phyloP scores from a whole-genome alignment of 75 land plant genomes.

The Selaginella tamariscina region DNA sequence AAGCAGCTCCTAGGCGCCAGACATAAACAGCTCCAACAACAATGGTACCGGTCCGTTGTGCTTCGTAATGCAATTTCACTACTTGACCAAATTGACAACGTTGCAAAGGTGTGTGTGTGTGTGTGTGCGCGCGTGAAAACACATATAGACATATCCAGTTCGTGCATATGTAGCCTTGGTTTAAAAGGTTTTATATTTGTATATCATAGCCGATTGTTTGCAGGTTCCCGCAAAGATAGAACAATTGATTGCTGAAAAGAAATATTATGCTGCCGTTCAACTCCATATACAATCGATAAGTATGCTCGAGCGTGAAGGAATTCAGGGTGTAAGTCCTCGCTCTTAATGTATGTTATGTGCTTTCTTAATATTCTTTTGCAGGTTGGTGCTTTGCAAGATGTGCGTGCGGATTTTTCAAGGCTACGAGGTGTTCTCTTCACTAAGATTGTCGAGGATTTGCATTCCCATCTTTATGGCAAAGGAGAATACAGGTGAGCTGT shows the following conservation, averaged over 20 bases:
- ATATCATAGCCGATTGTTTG: too few relatives aligned
- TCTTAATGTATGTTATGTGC: slow-evolving; percentile 12
- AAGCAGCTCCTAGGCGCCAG: slow-evolving; percentile 66
- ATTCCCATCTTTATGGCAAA: slow-evolving; percentile 84
- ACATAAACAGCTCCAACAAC: slow-evolving; percentile 83
- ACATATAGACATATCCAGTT: not conserved
- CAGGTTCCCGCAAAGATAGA: slow-evolving; percentile 95
- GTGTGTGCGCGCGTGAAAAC: too few relatives aligned
- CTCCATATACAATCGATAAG: slow-evolving; percentile 71
- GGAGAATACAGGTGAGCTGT: slow-evolving; percentile 21
- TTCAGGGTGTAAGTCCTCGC: slow-evolving; percentile 51
- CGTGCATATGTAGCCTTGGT: not conserved
- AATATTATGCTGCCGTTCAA: slow-evolving; percentile 90
- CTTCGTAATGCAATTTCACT: slow-evolving; percentile 83
- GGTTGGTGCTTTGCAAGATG: slow-evolving; percentile 99
- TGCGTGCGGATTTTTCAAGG: slow-evolving; percentile 81
- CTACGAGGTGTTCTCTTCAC: slow-evolving; percentile 69
- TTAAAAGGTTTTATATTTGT: not conserved
- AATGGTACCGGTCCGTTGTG: slow-evolving; percentile 93
- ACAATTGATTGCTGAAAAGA: slow-evolving; percentile 78
- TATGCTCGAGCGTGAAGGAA: slow-evolving; percentile 95
- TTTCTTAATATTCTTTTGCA: slow-evolving; percentile 18
- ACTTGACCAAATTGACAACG: slow-evolving; percentile 88
- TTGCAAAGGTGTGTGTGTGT: slow-evolving; percentile 55
- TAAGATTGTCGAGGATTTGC: slow-evolving; percentile 87